Evolutionary conservation across 257 asterid species (phyloP).

Genomic region (Capsicum chinense): DNA sequence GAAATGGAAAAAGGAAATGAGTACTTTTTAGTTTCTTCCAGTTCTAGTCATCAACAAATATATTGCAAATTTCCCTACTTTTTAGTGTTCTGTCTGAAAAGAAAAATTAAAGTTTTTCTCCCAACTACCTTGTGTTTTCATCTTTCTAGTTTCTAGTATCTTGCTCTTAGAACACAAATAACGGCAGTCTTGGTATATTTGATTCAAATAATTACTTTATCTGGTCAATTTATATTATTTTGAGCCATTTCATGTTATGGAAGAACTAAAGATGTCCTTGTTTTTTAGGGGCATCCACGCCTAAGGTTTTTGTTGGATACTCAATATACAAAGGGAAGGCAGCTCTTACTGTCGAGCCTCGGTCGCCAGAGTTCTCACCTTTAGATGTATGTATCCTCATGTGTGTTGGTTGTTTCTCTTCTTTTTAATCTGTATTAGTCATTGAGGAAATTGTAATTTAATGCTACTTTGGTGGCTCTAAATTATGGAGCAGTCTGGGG

Average conservation of each 20-base stretch:
- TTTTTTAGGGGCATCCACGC: conserved; percentile 56
- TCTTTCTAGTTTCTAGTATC: conserved; percentile 7
- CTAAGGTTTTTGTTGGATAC: conserved; percentile 83
- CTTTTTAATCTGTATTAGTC: neutral
- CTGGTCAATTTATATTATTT: neutral
- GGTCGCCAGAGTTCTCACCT: conserved; percentile 86
- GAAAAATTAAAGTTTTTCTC: neutral
- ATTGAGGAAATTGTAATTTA: conserved; percentile 22
- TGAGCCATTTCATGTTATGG: conserved; percentile 10
- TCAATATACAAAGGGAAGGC: conserved; percentile 94
- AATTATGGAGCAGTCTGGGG: conserved; percentile 80
- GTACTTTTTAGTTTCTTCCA: neutral
- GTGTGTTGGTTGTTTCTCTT: conserved; percentile 13
- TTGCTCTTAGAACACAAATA: neutral
- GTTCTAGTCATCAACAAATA: neutral
- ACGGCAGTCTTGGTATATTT: neutral
- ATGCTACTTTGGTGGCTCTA: conserved; percentile 23
- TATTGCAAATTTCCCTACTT: neutral
- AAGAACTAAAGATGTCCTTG: neutral
- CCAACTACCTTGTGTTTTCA: neutral
- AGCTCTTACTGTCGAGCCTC: conserved; percentile 81
- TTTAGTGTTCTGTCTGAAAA: neutral
- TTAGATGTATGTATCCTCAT: conserved; percentile 59
- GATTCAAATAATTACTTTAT: neutral
- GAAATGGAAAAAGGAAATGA: neutral